Evolutionary conservation across 495 filamentous ascomycete genomes (phyloP).

Genomic region (Aspergillus homomorphus): DNA sequence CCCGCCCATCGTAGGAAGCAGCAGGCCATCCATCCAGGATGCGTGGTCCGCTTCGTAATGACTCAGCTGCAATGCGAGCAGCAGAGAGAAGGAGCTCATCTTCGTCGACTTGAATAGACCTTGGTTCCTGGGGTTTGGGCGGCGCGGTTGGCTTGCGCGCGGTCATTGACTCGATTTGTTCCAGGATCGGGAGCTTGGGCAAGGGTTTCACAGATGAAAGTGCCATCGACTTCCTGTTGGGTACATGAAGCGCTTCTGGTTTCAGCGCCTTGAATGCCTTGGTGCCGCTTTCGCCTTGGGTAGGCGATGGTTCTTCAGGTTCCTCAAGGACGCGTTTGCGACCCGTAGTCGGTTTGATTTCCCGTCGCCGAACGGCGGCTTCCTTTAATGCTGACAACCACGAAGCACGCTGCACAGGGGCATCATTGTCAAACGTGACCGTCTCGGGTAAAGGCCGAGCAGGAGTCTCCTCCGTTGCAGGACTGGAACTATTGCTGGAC

Average conservation of each 20-base stretch:
- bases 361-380: slow-evolving; percentile 21
- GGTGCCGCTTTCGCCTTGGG: slow-evolving; percentile 13
- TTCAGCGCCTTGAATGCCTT: slow-evolving; percentile 29
- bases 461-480: no score
- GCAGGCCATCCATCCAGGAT: slow-evolving; percentile 29
- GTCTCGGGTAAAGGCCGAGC: neutral
- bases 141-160: slow-evolving; percentile 19
- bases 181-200: slow-evolving; percentile 40
- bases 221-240: slow-evolving; percentile 33
- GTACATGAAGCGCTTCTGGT: slow-evolving; percentile 5
- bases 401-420: slow-evolving; percentile 13
- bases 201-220: slow-evolving; percentile 33
- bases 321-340: slow-evolving; percentile 30
- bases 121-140: slow-evolving; percentile 8
- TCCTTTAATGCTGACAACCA: slow-evolving; percentile 25
- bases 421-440: slow-evolving; percentile 8
- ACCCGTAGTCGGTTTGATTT: slow-evolving; percentile 12
- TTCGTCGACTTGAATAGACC: slow-evolving; percentile 36
- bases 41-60: slow-evolving; percentile 35
- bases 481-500: neutral
- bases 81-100: slow-evolving; percentile 43
- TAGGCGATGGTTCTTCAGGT: slow-evolving; percentile 7
- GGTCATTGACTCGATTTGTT: slow-evolving; percentile 29
- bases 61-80: slow-evolving; percentile 44
- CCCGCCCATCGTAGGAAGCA: slow-evolving; percentile 19